A percentile compares a stretch with the other conserved stretches of the same genome.
Evolutionary conservation across 495 filamentous ascomycete genomes (phyloP).

Genomic region (Penicillium simplicissimum): DNA sequence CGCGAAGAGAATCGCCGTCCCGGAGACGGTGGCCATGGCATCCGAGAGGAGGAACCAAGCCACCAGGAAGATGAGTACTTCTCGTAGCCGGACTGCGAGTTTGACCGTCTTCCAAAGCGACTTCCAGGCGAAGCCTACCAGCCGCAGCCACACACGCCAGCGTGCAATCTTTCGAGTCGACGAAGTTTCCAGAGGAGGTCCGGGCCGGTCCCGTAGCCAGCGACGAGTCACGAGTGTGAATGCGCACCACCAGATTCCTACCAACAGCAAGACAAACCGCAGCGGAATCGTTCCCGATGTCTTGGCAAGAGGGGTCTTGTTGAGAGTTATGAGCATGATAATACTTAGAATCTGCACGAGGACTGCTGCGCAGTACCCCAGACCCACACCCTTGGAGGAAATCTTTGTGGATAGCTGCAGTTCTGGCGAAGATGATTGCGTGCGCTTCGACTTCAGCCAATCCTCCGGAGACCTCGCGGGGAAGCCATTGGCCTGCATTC

Average conservation of each 20-base stretch:
- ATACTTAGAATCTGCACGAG: conserved; percentile 76
- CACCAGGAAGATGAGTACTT: conserved; percentile 78
- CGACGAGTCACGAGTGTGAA: conserved; percentile 82
- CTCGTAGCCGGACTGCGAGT: conserved; percentile 70
- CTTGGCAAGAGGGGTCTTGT: conserved; percentile 56
- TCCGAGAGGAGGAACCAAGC: conserved; percentile 91
- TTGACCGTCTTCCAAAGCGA: conserved; percentile 75
- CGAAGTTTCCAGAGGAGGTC: conserved; percentile 60
- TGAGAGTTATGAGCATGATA: conserved; percentile 62
- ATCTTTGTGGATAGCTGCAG: conserved; percentile 75
- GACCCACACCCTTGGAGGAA: conserved; percentile 76
- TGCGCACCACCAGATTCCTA: conserved; percentile 85
- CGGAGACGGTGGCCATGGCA: conserved; percentile 84
- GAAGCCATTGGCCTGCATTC: conserved; percentile 28
- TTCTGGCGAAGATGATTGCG: conserved; percentile 55
- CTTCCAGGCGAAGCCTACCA: conserved; percentile 77
- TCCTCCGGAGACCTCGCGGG: conserved; percentile 13
- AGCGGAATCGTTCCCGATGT: conserved; percentile 49
- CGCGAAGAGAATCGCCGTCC: conserved; percentile 88
- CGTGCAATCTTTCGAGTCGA: conserved; percentile 15
- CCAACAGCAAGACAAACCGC: conserved; percentile 72
- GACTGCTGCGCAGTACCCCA: conserved; percentile 76
- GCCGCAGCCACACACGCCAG: conserved; percentile 44
- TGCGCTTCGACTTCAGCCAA: conserved; percentile 3
- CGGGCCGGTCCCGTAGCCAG: conserved; percentile 81